Base-by-base conservation (phyloP, 2,329 filamentous ascomycete species). In the Xylariaceae sp. region DNA sequence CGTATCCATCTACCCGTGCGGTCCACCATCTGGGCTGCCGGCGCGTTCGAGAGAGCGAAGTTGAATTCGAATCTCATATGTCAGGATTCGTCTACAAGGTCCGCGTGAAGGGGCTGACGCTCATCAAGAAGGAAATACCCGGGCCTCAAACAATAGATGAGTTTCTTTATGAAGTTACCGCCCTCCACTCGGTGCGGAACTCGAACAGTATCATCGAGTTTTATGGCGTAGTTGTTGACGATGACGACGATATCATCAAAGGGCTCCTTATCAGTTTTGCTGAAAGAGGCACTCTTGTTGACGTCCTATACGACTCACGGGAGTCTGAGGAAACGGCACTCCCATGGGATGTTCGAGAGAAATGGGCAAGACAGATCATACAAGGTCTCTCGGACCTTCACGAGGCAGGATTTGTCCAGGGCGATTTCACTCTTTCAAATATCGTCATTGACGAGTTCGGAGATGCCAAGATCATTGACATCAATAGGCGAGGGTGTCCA, bases 31-130 rank as follows among this genome's bases (percentile, higher is more conserved):
- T 96, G 36, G 62, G 65, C 24, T 85, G 79, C 51, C 69, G 64
- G 46, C 74, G 70, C 41, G 80, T 83, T 61, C 73, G 70, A 24
- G 90, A 97, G 59, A 77, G 75, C 34, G 78, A 88, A 26, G 70
- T 98, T 24, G 71, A 78, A 29, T 96, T 98, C 54, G 85, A 94
- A 50, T 85, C 87, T 1, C 92, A 98, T 66, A 78, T 97, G 60
- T 97, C 90, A 15, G 92, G 92, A 2, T 98, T 97, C 59, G 92
- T 97, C 13, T 98, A 97, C 71, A 94, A 94, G 60, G 88, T 98
- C 40, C 74, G 69, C 11, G 76, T 88, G 24, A 69, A 76, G 41
- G 80, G 76, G 8, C 67, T 73, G 41, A 68, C 78, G 2, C 83
- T 88, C 53, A 95, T 98, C 64, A 97, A 97, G 63, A 98, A 98